Evolutionary conservation across 768 basidiomycete genomes (phyloP).

Genomic region (Pulveroboletus sp.): DNA sequence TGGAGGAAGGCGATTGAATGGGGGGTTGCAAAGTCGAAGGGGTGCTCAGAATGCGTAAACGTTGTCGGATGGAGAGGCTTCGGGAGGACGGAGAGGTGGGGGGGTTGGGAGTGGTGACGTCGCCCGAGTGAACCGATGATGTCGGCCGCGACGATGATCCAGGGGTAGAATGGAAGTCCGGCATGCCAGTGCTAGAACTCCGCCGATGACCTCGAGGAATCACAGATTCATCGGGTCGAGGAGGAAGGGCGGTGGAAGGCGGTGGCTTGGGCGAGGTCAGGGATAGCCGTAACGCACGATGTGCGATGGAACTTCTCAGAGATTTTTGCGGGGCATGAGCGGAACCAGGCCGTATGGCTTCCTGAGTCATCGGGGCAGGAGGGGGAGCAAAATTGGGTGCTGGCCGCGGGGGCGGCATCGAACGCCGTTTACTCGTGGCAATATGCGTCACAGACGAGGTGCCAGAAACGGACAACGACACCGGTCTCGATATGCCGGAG

Average conservation of each 20-base stretch:
- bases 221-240: slow-evolving; percentile 57
- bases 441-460: slow-evolving; percentile 11
- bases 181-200: slow-evolving; percentile 32
- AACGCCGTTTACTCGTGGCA: slow-evolving; percentile 45
- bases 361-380: slow-evolving; percentile 49
- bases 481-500: slow-evolving; percentile 13
- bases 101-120: slow-evolving; percentile 23
- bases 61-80: slow-evolving; percentile 51
- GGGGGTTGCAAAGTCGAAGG: slow-evolving; percentile 39
- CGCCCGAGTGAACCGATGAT: slow-evolving; percentile 36
- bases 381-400: slow-evolving; percentile 68
- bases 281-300: slow-evolving; percentile 56
- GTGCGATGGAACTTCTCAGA: slow-evolving; percentile 55
- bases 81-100: slow-evolving; percentile 19
- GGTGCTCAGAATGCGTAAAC: slow-evolving; percentile 64
- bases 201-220: slow-evolving; percentile 27
- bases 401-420: slow-evolving; percentile 72
- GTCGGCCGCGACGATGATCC: slow-evolving; percentile 41
- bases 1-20: slow-evolving; percentile 21
- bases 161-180: slow-evolving; percentile 40
- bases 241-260: slow-evolving; percentile 56
- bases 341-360: slow-evolving; percentile 5
- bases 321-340: slow-evolving; percentile 23
- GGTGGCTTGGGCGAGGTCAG: slow-evolving; percentile 62
- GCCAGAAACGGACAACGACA: slow-evolving; percentile 20